A percentile compares a stretch with the other conserved stretches of the same genome.
These are phyloP conservation scores for Plectosphaerella sp. DNA, from an alignment of 2,329 filamentous ascomycete genomes.

Conservation along the genomic window DNA sequence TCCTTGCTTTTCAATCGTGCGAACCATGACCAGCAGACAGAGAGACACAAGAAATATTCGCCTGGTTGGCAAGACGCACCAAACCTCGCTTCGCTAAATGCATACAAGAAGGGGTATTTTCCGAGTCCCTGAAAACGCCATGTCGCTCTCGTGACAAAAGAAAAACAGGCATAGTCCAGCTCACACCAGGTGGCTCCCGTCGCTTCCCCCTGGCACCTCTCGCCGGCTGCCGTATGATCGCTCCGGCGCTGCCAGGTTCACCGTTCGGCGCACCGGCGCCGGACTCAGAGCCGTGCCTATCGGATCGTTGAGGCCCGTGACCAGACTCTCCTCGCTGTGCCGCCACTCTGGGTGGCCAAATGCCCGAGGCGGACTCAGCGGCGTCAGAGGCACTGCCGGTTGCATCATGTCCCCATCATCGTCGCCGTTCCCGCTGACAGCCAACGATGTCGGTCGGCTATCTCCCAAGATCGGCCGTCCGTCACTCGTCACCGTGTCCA, in stretches of 20 bases:
- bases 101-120: not conserved
- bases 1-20: too few species aligned
- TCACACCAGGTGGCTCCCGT: not conserved
- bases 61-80: too few species aligned
- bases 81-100: not conserved
- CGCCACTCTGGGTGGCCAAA: constrained; percentile 11
- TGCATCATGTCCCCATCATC: not conserved
- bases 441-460: constrained; percentile 6
- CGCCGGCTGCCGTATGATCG: constrained; percentile 4
- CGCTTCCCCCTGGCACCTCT: not conserved
- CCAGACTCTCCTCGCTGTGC: constrained; percentile 24
- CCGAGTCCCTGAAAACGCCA: not conserved
- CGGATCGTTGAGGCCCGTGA: constrained; percentile 22
- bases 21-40: too few species aligned
- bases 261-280: constrained; percentile 11
- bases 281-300: constrained; percentile 19
- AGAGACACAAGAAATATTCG: too few species aligned
- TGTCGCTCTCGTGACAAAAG: not conserved
- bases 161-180: not conserved
- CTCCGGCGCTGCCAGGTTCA: constrained; percentile 2
- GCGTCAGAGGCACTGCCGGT: not conserved
- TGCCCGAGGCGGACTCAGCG: not conserved
- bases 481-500: constrained; percentile 3
- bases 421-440: constrained; percentile 3
- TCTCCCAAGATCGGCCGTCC: constrained; percentile 5